Base-by-base conservation (phyloP, 1,139 yeast species). In the Zygosaccharomyces sapae region DNA sequence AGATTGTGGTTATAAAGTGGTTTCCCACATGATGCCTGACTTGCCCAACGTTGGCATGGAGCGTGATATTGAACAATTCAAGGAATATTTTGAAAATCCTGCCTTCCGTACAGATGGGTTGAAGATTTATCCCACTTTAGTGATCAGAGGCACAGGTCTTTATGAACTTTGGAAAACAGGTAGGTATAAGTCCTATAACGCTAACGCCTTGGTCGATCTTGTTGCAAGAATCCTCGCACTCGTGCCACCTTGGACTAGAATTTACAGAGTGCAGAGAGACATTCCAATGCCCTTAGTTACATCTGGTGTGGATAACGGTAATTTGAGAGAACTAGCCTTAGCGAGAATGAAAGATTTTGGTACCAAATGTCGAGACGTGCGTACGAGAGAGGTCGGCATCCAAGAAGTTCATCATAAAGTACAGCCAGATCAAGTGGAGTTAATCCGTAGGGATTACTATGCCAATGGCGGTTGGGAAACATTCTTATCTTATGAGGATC, bases 381-480 rank as follows among this genome's bases (percentile, higher is more conserved):
- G 99, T 66, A 89, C 98, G 0, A 80, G 99, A 69, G 99, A 92
- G 70, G 99, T 94, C 27, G 99, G 99, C 52, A 92, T 92, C 51
- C 97, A 92, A 69, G 98, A 92, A 66, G 97, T 92, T 3, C 98
- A 92, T 66, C 96, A 90, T 67, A 90, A 90, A 67, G 96, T 94
- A 25, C 86, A 86, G 37, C 99, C 99, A 0, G 97, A 94, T 63
- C 97, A 92, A 67, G 96, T 92, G 13, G 99, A 92, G 69, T 72
- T 92, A 47, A 87, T 92, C 48, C 80, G 99, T 65, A 80, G 99
- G 63, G 99, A 92, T 65, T 92, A 92, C 69, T 84, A 85, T 55
- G 99, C 99, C 40, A 92, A 92, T 62, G 98, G 96, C 34, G 98
- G 99, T 30, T 92, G 99, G 99, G 97, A 92, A 70, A 92, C 99